Percentiles rank a stretch among this genome's conserved stretches.
phyloP scores from a whole-genome alignment of 257 asterid species.

The Solanum etuberosum region DNA sequence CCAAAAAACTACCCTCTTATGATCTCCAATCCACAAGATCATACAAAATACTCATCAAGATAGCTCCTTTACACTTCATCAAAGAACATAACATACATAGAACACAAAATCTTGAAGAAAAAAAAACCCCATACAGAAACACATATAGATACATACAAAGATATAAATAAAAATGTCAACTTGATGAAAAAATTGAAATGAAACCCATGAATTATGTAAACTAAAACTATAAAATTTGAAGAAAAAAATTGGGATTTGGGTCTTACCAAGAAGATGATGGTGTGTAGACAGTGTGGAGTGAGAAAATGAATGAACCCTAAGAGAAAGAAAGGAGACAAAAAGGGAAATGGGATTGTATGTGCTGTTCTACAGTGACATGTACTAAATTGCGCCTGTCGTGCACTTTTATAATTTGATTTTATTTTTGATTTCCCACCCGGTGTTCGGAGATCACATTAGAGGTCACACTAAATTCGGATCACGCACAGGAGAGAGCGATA shows the following conservation, averaged over 20 bases:
- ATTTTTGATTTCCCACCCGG: too few species aligned
- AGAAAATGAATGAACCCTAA: neutral
- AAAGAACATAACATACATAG: neutral
- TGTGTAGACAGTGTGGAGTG: neutral
- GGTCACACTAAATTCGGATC: neutral
- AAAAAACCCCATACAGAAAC: neutral
- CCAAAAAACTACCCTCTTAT: neutral
- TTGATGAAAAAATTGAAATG: neutral
- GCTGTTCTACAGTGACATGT: neutral
- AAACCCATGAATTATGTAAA: neutral
- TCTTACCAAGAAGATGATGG: constrained; percentile 2
- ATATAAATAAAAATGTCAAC: neutral
- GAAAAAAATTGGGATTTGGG: neutral
- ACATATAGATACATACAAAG: neutral
- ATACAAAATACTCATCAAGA: neutral
- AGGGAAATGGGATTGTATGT: neutral
- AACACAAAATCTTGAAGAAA: neutral
- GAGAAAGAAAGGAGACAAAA: neutral
- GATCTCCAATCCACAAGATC: neutral
- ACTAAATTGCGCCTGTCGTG: neutral
- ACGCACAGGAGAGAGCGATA: too few species aligned
- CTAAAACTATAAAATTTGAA: neutral
- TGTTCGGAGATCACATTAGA: too few species aligned
- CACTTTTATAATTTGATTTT: neutral
- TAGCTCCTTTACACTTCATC: neutral